Evolutionary conservation across 2,329 filamentous ascomycete genomes (phyloP), one percentile per base, ranked within the genome.

Genomic region (Ceratocystis eucalypticola): DNA sequence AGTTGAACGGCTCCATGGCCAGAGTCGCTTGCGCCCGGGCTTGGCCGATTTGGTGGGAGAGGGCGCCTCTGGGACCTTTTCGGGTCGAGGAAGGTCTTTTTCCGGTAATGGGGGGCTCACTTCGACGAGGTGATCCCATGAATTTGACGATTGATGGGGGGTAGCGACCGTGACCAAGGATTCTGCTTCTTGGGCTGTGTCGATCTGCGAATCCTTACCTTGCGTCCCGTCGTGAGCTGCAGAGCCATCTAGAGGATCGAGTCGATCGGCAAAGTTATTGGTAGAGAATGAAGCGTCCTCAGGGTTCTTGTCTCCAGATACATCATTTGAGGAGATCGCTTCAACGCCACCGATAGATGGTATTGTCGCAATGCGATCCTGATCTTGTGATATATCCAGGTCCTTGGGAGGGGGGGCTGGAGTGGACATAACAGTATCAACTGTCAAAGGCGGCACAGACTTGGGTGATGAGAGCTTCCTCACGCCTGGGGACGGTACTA

Each of bases 1-100:
- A 25, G 22, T 28, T 25, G 48, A 53, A 25, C 66, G 66, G 30
- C 66, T 64, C 66, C 66, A 67, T 37, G 61, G 65, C 66, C 66
- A 67, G 44, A 57, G 63, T 20, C 66, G 66, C 22, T 55, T 61
- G 28, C 62, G 65, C 45, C 65, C 66, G 4, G 30, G 57, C 48
- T 62, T 65, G 33, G 30, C 17, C 7, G 55, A n/a, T 8, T 59
- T 59, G 5, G 25, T 30, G 15, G 55, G 55, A 6, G 55, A 59
- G 7, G 12, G 20, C 28, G 8, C 17, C 28, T 59, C 55, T n/a
- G 17, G 0, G 55, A 25, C 15, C 28, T 33, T 59, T 1, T 59
- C 55, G 2, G 25, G 55, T 8, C 20, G 55, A 8, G 28, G 28
- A 8, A 59, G 28, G 17, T 37, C 55, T 8, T 59, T 59, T 7